A percentile compares a stretch with the other conserved stretches of the same genome.
phyloP scores from a whole-genome alignment of 805 yeast genomes.

The Wickerhamiella spandovensis region DNA sequence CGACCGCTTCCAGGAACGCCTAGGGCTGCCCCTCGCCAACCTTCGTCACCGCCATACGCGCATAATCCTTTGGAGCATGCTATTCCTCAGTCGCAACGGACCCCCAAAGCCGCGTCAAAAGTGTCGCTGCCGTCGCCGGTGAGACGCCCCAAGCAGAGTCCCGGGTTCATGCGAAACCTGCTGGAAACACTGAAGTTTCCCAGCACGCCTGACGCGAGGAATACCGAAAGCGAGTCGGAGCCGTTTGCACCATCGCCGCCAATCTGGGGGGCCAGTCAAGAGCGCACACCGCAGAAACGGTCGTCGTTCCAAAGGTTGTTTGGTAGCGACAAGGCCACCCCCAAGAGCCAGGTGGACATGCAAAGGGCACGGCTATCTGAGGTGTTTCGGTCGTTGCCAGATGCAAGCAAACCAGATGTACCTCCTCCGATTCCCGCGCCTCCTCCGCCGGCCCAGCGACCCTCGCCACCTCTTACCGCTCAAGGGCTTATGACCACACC shows the following conservation, averaged over 20 bases:
- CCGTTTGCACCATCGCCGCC: background rate
- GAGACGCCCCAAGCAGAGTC: background rate
- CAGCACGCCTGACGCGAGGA: background rate
- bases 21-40: conserved; percentile 3
- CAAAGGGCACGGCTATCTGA: background rate
- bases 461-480: no score
- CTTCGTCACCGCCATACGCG: conserved; percentile 1
- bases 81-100: background rate
- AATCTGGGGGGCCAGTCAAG: background rate
- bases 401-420: background rate
- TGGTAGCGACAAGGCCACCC: background rate
- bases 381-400: background rate
- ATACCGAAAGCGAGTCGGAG: background rate
- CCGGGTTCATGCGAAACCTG: background rate
- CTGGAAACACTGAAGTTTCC: background rate
- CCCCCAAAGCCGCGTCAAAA: background rate
- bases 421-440: background rate
- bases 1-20: conserved; percentile 7
- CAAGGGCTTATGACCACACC: no score
- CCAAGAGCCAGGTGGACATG: background rate
- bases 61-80: conserved; percentile 1
- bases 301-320: background rate
- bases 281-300: background rate
- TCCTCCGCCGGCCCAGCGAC: background rate
- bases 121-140: background rate